Conservation (phyloP, 148 eudicot species). For the Vaccinium vitisidaea region DNA sequence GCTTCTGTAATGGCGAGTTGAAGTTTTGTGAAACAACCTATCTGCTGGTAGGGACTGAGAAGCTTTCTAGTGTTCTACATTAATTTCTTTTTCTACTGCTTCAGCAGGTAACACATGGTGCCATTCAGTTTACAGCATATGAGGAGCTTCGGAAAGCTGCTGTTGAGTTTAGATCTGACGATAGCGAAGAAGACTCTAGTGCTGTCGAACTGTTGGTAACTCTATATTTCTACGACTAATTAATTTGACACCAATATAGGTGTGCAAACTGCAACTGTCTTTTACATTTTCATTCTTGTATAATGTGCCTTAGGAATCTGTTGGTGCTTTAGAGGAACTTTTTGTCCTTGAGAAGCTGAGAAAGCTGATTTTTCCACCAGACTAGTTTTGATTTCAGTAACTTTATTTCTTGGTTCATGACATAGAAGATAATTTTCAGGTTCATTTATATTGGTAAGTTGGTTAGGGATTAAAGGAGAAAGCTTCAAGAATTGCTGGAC, state of each 20-base stretch:
- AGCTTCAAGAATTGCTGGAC: background rate
- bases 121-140: slow-evolving; percentile 95
- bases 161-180: slow-evolving; percentile 44
- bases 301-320: background rate
- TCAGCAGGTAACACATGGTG: slow-evolving; percentile 99
- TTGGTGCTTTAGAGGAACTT: background rate
- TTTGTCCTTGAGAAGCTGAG: background rate
- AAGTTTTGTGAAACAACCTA: background rate
- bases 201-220: slow-evolving; percentile 60
- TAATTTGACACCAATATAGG: background rate
- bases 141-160: slow-evolving; percentile 81
- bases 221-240: slow-evolving; percentile 5
- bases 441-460: background rate
- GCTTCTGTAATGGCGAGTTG: background rate
- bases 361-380: background rate
- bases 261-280: background rate
- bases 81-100: slow-evolving; percentile 25
- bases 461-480: background rate
- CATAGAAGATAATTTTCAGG: background rate
- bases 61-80: background rate
- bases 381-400: background rate
- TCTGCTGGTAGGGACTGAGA: background rate
- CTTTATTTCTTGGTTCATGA: background rate
- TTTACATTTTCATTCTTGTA: background rate
- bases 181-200: slow-evolving; percentile 22